Percentiles rank a stretch among this genome's conserved stretches.
Conservation (phyloP, 2,329 filamentous ascomycete species). For the Xylaria hypoxylon region DNA sequence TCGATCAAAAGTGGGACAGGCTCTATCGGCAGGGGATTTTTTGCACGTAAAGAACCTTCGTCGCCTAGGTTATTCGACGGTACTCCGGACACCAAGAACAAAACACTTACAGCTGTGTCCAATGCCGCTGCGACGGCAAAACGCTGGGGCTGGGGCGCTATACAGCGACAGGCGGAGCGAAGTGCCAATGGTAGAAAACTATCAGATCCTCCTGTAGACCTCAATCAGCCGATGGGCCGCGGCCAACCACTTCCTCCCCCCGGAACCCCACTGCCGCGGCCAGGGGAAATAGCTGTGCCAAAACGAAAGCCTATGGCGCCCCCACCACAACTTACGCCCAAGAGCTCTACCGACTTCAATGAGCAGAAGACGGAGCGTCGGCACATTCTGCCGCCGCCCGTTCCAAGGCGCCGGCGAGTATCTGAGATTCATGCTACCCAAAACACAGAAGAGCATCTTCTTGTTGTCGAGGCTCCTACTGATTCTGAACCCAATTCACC, state of each 20-base stretch:
- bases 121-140: slow-evolving; percentile 52
- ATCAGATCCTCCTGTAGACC: slow-evolving; percentile 49
- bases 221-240: slow-evolving; percentile 52
- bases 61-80: slow-evolving; percentile 41
- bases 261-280: slow-evolving; percentile 50
- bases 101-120: slow-evolving; percentile 49
- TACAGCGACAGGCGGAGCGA: slow-evolving; percentile 49
- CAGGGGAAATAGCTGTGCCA: slow-evolving; percentile 46
- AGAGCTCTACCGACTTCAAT: slow-evolving; percentile 41
- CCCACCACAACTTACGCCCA: slow-evolving; percentile 41
- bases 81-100: slow-evolving; percentile 45
- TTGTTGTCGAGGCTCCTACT: slow-evolving; percentile 50
- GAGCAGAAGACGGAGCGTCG: slow-evolving; percentile 47
- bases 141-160: slow-evolving; percentile 51
- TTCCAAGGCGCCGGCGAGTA: slow-evolving; percentile 49
- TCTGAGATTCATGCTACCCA: slow-evolving; percentile 47
- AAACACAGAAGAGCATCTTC: slow-evolving; percentile 47
- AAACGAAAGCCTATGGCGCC: slow-evolving; percentile 48
- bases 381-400: slow-evolving; percentile 45
- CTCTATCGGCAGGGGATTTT: slow-evolving; percentile 47
- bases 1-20: slow-evolving; percentile 48
- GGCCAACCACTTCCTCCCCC: slow-evolving; percentile 52
- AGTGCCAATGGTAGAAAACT: slow-evolving; percentile 48
- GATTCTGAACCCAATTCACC: slow-evolving; percentile 51
- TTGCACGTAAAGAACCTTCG: slow-evolving; percentile 46